phyloP scores from a whole-genome alignment of 495 filamentous ascomycete species.

The Penicillium canariense region DNA sequence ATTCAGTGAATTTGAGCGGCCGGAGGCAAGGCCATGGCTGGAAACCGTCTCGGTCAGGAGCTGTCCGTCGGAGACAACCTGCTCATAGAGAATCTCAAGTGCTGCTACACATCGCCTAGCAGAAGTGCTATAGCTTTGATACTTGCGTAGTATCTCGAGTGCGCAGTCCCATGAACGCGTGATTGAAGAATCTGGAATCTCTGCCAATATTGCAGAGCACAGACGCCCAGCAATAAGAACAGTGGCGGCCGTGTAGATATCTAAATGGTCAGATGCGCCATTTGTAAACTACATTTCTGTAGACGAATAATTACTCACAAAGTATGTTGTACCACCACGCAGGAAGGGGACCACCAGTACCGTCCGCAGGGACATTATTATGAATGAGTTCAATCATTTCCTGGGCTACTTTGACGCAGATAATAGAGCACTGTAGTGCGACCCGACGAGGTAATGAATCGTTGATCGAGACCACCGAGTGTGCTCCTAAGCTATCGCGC shows the following conservation, averaged over 20 bases:
- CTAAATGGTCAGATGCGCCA: constrained; percentile 10
- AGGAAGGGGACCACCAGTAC: constrained; percentile 34
- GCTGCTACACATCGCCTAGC: constrained; percentile 38
- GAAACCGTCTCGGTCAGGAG: neutral
- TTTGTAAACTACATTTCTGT: neutral
- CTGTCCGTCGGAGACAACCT: constrained; percentile 27
- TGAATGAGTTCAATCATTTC: constrained; percentile 37
- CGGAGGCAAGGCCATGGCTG: neutral
- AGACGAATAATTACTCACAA: constrained; percentile 19
- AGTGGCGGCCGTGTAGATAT: constrained; percentile 40
- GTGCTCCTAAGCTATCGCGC: constrained; percentile 21
- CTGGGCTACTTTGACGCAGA: constrained; percentile 38
- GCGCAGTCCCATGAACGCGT: constrained; percentile 33
- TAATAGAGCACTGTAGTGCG: constrained; percentile 37
- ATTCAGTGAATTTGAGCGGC: constrained; percentile 10
- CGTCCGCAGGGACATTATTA: constrained; percentile 32
- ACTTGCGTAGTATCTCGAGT: constrained; percentile 35
- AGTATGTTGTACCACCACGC: constrained; percentile 46
- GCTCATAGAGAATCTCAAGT: constrained; percentile 39
- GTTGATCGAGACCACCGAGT: constrained; percentile 26
- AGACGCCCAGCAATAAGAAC: constrained; percentile 38
- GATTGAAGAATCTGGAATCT: constrained; percentile 27
- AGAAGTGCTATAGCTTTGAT: constrained; percentile 35
- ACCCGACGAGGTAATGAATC: constrained; percentile 39
- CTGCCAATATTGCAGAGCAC: constrained; percentile 29